phyloP scores from a whole-genome alignment of 1,139 yeast genomes.

The Hyphopichia fennica region DNA sequence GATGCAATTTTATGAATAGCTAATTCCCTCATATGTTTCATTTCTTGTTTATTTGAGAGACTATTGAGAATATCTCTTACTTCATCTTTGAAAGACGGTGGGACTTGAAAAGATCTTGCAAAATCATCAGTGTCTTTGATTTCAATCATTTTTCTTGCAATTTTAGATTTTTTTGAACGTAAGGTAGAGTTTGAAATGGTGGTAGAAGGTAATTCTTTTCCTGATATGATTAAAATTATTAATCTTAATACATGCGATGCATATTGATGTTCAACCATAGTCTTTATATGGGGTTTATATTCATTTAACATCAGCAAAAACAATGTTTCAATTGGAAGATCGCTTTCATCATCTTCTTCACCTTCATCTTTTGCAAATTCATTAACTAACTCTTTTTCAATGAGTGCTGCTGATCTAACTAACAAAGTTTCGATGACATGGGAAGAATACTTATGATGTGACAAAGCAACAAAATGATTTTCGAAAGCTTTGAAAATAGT shows the following conservation, averaged over 20 bases:
- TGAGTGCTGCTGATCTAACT: constrained; percentile 70
- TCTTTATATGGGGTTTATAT: constrained; percentile 55
- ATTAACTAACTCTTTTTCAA: constrained; percentile 62
- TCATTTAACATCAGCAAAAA: constrained; percentile 68
- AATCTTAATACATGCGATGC: constrained; percentile 87
- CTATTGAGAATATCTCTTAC: constrained; percentile 45
- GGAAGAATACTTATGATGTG: constrained; percentile 88
- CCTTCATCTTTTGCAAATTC: constrained; percentile 36
- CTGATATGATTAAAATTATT: constrained; percentile 68
- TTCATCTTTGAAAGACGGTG: constrained; percentile 67
- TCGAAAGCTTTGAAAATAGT: constrained; percentile 63
- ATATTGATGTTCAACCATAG: constrained; percentile 72
- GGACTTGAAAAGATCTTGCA: constrained; percentile 67
- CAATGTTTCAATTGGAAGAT: constrained; percentile 60
- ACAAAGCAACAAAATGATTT: constrained; percentile 71
- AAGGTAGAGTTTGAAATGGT: constrained; percentile 70
- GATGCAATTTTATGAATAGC: constrained; percentile 82
- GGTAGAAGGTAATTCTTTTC: constrained; percentile 78
- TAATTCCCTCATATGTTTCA: constrained; percentile 59
- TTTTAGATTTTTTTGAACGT: constrained; percentile 82
- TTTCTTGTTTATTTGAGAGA: constrained; percentile 41
- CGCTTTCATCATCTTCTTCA: constrained; percentile 31
- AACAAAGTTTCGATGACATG: constrained; percentile 89
- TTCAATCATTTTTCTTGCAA: constrained; percentile 91
- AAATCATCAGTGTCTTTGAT: constrained; percentile 76